These are phyloP conservation scores for Penicillium sp. DNA, from an alignment of 2,329 filamentous ascomycete species.

Conservation along the genomic window DNA sequence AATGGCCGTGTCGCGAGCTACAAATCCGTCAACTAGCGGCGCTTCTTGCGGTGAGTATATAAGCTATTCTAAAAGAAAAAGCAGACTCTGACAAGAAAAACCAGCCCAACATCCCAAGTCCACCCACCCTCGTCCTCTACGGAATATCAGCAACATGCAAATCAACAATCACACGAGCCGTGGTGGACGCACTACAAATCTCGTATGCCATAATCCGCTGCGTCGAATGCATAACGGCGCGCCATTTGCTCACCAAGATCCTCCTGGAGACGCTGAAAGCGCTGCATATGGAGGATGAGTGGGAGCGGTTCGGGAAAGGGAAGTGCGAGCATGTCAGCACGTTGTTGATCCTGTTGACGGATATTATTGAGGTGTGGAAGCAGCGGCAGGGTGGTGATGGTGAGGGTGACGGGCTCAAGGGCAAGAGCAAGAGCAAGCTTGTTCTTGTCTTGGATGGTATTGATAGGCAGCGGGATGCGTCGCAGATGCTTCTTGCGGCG, in stretches of 20 bases:
- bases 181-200: slow-evolving; percentile 59
- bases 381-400: neutral
- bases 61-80: neutral
- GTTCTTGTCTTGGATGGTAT: slow-evolving; percentile 84
- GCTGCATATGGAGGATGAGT: slow-evolving; percentile 32
- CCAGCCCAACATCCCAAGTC: slow-evolving; percentile 56
- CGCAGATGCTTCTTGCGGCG: slow-evolving; percentile 73
- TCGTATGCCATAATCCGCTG: slow-evolving; percentile 40
- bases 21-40: slow-evolving; percentile 40
- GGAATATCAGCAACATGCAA: slow-evolving; percentile 87
- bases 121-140: slow-evolving; percentile 72
- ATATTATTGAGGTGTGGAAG: slow-evolving; percentile 32
- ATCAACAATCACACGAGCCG: slow-evolving; percentile 62
- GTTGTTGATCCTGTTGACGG: slow-evolving; percentile 65
- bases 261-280: slow-evolving; percentile 36
- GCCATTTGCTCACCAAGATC: slow-evolving; percentile 46
- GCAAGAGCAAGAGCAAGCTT: slow-evolving; percentile 52
- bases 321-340: slow-evolving; percentile 78
- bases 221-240: slow-evolving; percentile 43
- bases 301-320: slow-evolving; percentile 48
- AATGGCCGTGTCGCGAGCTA: slow-evolving; percentile 43
- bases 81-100: neutral
- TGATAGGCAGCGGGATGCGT: slow-evolving; percentile 76
- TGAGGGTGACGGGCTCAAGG: too few species aligned
- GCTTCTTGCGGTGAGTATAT: slow-evolving; percentile 36